Conservation (phyloP, 805 yeast genomes). For the Dipodascus geniculatus region DNA sequence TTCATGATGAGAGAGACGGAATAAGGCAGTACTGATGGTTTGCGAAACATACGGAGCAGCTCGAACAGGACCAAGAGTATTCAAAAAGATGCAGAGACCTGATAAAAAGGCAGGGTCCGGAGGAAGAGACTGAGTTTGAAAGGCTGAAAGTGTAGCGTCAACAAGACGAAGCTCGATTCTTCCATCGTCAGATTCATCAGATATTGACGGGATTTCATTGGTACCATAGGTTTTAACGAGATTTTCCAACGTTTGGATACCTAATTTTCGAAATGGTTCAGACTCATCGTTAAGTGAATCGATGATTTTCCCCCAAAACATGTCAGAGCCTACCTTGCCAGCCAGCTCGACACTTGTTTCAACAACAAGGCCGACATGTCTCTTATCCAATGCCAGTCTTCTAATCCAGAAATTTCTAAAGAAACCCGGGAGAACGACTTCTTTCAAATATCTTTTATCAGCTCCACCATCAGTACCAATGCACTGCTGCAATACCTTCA, state of each 20-base stretch:
- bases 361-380: slow-evolving; percentile 47
- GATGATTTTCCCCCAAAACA: slow-evolving; percentile 45
- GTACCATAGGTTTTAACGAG: slow-evolving; percentile 41
- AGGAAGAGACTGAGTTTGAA: slow-evolving; percentile 63
- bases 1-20: slow-evolving; percentile 57
- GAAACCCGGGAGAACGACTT: slow-evolving; percentile 47
- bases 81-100: slow-evolving; percentile 54
- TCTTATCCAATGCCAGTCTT: slow-evolving; percentile 46
- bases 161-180: slow-evolving; percentile 53
- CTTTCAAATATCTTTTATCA: slow-evolving; percentile 34
- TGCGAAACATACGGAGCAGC: slow-evolving; percentile 62
- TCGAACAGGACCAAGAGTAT: slow-evolving; percentile 44
- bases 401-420: slow-evolving; percentile 72
- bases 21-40: slow-evolving; percentile 59
- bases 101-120: slow-evolving; percentile 39
- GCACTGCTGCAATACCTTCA: slow-evolving; percentile 57
- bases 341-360: slow-evolving; percentile 64
- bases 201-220: slow-evolving; percentile 39
- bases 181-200: slow-evolving; percentile 20
- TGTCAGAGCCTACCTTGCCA: slow-evolving; percentile 51
- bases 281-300: slow-evolving; percentile 66
- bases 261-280: slow-evolving; percentile 69
- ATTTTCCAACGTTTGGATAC: slow-evolving; percentile 55
- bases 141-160: slow-evolving; percentile 66
- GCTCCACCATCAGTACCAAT: slow-evolving; percentile 47